Evolutionary conservation across 192 early-diverging fungal species (phyloP).

Genomic region (Gonapodya prolifera): DNA sequence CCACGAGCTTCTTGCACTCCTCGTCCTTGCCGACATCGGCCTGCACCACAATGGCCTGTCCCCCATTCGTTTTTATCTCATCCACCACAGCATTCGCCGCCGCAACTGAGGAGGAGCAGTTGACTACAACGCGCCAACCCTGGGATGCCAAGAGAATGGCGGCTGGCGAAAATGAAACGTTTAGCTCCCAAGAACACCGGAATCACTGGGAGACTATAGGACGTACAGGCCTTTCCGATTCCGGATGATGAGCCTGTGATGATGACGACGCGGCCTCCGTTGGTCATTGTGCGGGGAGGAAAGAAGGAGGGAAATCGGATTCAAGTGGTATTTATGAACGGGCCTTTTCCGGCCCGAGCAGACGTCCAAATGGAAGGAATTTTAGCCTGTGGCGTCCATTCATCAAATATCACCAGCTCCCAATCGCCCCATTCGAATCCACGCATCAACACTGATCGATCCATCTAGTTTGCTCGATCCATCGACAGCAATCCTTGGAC

Average conservation of each 20-base stretch:
- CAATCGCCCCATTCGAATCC: too few relatives aligned
- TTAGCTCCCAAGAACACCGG: background rate
- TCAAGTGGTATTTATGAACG: background rate
- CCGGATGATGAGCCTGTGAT: conserved; percentile 1
- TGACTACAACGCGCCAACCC: background rate
- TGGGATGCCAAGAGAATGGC: background rate
- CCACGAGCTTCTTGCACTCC: background rate
- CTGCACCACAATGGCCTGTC: background rate
- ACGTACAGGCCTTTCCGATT: background rate
- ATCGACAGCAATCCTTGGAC: too few relatives aligned
- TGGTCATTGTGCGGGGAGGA: background rate
- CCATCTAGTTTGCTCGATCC: too few relatives aligned
- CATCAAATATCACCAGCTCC: too few relatives aligned
- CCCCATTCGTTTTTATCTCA: background rate
- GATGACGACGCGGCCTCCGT: background rate
- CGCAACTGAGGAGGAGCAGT: conserved; percentile 1
- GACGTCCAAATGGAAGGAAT: too few relatives aligned
- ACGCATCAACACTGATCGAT: too few relatives aligned
- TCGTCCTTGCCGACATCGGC: background rate
- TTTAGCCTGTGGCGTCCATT: too few relatives aligned
- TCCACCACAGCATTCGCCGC: background rate
- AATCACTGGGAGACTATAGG: background rate
- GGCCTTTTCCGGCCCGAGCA: background rate
- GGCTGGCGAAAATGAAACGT: background rate
- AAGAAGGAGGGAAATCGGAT: background rate